Percentiles rank a stretch among this genome's conserved stretches.
These are phyloP conservation scores for Teratosphaeria epicoccoides DNA, from an alignment of 2,329 filamentous ascomycete genomes.

Conservation along the genomic window DNA sequence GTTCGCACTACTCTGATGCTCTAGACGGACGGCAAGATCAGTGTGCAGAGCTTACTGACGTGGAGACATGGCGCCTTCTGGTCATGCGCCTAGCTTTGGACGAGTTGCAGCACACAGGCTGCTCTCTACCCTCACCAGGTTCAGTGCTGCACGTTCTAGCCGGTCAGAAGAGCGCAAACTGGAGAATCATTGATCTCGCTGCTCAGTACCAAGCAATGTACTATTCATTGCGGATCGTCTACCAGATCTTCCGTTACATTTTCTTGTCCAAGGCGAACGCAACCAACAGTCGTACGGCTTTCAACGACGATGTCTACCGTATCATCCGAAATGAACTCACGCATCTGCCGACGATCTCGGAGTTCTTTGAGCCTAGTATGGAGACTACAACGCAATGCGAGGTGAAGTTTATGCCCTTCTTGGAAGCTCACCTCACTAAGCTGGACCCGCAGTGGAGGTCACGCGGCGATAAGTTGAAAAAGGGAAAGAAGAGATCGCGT, in stretches of 20 bases:
- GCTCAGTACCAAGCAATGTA: slow-evolving; percentile 32
- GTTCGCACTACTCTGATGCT: neutral
- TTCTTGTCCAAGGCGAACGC: neutral
- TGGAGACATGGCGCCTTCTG: slow-evolving; percentile 13
- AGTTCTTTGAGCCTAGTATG: slow-evolving; percentile 8
- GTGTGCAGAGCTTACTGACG: neutral
- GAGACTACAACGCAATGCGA: neutral
- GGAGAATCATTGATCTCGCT: slow-evolving; percentile 30
- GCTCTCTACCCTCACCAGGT: slow-evolving; percentile 10
- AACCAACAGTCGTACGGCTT: neutral
- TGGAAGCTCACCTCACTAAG: neutral
- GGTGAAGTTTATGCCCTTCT: neutral
- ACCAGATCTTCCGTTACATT: slow-evolving; percentile 24
- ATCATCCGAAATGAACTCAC: slow-evolving; percentile 1
- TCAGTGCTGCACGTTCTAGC: slow-evolving; percentile 18
- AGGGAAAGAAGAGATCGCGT: neutral
- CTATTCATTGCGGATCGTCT: slow-evolving; percentile 34
- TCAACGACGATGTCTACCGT: neutral
- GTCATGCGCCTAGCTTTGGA: slow-evolving; percentile 11
- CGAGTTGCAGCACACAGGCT: slow-evolving; percentile 6
- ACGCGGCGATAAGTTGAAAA: neutral
- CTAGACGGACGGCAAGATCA: slow-evolving; percentile 1
- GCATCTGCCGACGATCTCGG: slow-evolving; percentile 12
- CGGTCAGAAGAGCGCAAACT: slow-evolving; percentile 24
- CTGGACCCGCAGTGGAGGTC: neutral